Percentiles rank a stretch among this genome's conserved stretches.
These are phyloP conservation scores for Fraxinus dipetala DNA, from an alignment of 305 asterid species.

Conservation along the genomic window DNA sequence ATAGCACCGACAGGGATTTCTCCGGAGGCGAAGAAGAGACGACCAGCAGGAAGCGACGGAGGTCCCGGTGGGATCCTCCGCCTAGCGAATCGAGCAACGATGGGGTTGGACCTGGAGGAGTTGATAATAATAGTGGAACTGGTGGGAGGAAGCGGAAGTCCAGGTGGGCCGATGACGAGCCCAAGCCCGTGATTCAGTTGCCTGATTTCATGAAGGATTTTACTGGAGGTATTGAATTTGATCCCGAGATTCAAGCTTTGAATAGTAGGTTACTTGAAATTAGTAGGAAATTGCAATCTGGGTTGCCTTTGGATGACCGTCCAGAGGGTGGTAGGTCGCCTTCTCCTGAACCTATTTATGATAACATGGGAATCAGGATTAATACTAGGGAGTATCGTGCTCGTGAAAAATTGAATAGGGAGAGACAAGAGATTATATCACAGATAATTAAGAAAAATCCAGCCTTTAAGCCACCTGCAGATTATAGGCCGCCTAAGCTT, in stretches of 20 bases:
- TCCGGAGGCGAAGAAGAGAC: slow-evolving; percentile 97
- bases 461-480: slow-evolving; percentile 90
- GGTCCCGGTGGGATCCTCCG: slow-evolving; percentile 96
- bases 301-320: too few species aligned
- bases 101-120: slow-evolving; percentile 37
- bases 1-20: slow-evolving; percentile 64
- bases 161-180: slow-evolving; percentile 94
- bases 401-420: slow-evolving; percentile 74
- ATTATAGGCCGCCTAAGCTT: slow-evolving; percentile 93
- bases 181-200: slow-evolving; percentile 66
- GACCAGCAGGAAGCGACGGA: slow-evolving; percentile 61
- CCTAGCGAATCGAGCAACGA: slow-evolving; percentile 55
- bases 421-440: slow-evolving; percentile 84
- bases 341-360: slow-evolving; percentile 90
- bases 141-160: slow-evolving; percentile 86
- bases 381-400: slow-evolving; percentile 94
- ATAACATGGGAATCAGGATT: slow-evolving; percentile 78
- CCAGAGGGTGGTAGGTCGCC: too few species aligned
- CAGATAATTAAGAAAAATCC: slow-evolving; percentile 87
- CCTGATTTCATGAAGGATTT: slow-evolving; percentile 95
- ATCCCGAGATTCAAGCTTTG: slow-evolving; percentile 83
- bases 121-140: slow-evolving; percentile 35
- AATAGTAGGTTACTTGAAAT: too few species aligned
- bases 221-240: slow-evolving; percentile 90
- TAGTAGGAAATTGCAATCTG: too few species aligned